Base-by-base conservation (phyloP, 495 filamentous ascomycete genomes). In the Geoglossum glabrum region DNA sequence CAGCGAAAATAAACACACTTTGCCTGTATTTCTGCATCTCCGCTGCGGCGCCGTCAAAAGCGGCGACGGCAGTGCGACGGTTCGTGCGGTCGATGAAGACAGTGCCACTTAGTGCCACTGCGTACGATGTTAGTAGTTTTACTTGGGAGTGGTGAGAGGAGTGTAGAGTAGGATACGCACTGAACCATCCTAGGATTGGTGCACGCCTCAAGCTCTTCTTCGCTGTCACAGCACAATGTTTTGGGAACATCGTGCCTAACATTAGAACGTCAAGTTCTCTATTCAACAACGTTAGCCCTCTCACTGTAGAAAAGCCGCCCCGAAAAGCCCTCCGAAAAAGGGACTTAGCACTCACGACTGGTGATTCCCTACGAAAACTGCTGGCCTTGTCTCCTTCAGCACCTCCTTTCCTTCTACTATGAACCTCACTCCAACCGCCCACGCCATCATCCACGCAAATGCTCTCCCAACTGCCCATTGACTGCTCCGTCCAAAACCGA, bases 101-200 rank as follows among this genome's bases (percentile, higher is more conserved):
- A 59, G 86, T 86, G 54, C 88, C 86, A 43, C 81, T 86, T 23
- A 97, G 75, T 38, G 79, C 64, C 93, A 98, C 71, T 73, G 43
- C 8, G 38, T 9, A 13, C 17, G 49, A 15, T 27, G 26, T 47
- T 46, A 59, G 43, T 15, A 40, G 36, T 40, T 40, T 40, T 15
- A 7, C 17, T 40, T 34, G 11, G 31, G 31, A 34, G 5, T 34
- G 11, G 11, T 34, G 11, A 11, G 5, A 5, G 5, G 5, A 5
- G 36, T 40, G 5, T 6, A 17, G 36, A 15, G 6, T 40, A 15
- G 36, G 36, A 17, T 9, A 64, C 67, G n/a, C 63, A 69, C 71
- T 97, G 72, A 93, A 99, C 90, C 88, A 95, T 55, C 92, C 92
- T 46, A 99, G 73, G 66, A 99, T 83, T 1, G 92, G 92, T n/a